Base-by-base conservation (phyloP, 345 rosid species). In the Carallia brachiata region DNA sequence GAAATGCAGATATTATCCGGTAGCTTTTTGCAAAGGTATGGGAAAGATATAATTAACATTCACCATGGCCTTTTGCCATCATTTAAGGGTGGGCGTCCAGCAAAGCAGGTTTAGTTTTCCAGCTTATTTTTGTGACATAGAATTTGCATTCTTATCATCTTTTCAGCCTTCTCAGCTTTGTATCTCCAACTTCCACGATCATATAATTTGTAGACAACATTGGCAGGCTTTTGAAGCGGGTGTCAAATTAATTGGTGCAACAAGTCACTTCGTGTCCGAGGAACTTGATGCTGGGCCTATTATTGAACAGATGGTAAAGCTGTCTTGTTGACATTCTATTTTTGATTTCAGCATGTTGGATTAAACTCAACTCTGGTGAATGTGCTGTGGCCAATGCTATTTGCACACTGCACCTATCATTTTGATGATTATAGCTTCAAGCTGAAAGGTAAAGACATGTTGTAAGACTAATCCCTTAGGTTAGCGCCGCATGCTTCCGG, bases 21-120 rank as follows among this genome's bases (percentile, higher is more conserved):
- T 68, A 76, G 81, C 6, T 90, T 95, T 68, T 84, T 95, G 82
- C 81, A 69, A 81, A 70, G 62, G 75, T 90, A 95, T 72, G 92
- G 96, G 66, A 95, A 92, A 81, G 96, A 92, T 84, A 70, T 92
- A 76, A 92, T 95, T 72, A 95, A 95, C 82, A 95, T 95, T 76
- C 99, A 95, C 80, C 99, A 95, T 70, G 99, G 99, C 36, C 99
- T 92, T 83, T 77, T 95, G 80, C 97, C 99, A 52, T 92, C 99
- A 64, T 95, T 92, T 79, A 92, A 84, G 81, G 99, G 99, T n/a
- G 82, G 96, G 54, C 68, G 76, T 47, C 98, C 99, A 7, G 85
- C 89, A 0, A 90, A 81, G 75, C 99, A 95, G 97, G 98, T 91
- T 70, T 36, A 23, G 66, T 62, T 52, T 68, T 69, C 65, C 55